Evolutionary conservation across 805 yeast species (phyloP).

Genomic region (Barnettozyma populi): DNA sequence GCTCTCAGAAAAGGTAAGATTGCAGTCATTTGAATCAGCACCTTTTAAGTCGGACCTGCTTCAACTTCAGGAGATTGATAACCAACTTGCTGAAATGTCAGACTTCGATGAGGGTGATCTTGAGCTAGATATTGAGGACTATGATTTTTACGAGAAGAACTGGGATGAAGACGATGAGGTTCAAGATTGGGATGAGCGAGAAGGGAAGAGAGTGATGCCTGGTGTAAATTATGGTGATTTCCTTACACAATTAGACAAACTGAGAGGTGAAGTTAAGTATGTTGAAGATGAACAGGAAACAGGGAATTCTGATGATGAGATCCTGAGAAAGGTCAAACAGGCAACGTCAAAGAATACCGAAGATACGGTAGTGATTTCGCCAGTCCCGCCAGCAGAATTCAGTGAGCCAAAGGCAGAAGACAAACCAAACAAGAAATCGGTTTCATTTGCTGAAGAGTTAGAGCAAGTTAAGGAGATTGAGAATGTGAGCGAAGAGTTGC

Average conservation of each 20-base stretch:
- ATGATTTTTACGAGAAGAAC: constrained; percentile 28
- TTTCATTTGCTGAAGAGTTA: constrained; percentile 44
- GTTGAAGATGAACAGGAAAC: constrained; percentile 1
- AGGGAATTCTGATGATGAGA: constrained; percentile 8
- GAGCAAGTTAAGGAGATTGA: constrained; percentile 54
- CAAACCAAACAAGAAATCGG: constrained; percentile 36
- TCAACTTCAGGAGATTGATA: constrained; percentile 50
- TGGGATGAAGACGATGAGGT: constrained; percentile 24
- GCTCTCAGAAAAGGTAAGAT: background rate
- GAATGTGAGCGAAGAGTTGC: constrained; percentile 45
- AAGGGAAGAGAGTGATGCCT: constrained; percentile 16
- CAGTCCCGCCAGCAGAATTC: background rate
- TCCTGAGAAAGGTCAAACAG: background rate
- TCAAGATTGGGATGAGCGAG: constrained; percentile 17
- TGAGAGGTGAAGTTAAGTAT: constrained; percentile 16
- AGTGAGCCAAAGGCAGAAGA: background rate
- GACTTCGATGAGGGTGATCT: constrained; percentile 30
- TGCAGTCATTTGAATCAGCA: background rate
- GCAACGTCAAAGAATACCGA: background rate
- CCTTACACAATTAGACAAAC: constrained; percentile 17
- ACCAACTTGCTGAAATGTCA: constrained; percentile 38
- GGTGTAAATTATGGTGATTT: constrained; percentile 17
- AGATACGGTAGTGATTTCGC: background rate
- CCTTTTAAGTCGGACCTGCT: constrained; percentile 32
- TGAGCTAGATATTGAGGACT: constrained; percentile 32